Evolutionary conservation across 208 protist species (phyloP), one percentile per base, ranked within the genome.

Genomic region (Balamuthia mandrillaris): DNA sequence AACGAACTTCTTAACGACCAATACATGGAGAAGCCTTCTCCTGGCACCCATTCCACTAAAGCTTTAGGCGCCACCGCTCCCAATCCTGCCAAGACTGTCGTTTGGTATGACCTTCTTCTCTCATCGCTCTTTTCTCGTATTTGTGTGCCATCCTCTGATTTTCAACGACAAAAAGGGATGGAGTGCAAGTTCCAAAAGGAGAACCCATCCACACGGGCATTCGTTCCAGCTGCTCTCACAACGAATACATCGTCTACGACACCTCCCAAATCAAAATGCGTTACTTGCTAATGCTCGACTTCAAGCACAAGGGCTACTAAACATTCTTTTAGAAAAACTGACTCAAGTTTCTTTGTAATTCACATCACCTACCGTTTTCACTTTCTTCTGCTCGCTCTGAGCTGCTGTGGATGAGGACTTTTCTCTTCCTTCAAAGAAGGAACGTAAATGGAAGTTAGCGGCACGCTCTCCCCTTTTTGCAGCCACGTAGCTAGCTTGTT

Each of bases 211-310:
- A 66, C 60, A 66, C 60, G 29, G 60, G 60, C 60, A 66, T 66
- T 37, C 27, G 60, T 29, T 66, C 60, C 33, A 44, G 33, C 33
- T 66, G 60, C 31, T 66, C 60, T 24, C 60, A 66, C 60, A 66
- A 66, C 60, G 60, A 66, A 66, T 66, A 21, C 60, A 63, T 63
- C 54, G 54, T 63, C 29, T 63, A 63, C 54, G 54, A 63, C 54
- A 31, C 37, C 29, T 5, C 54, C n/a, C 54, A 63, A 31, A 31
- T 63, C 29, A 24, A 63, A 24, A 63, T 63, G 29, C 29, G 37
- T 24, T 63, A 63, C 54, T 31, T 63, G 29, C 54, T 63, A 24
- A 63, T 39, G 54, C 29, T 63, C 54, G 37, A 63, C 9, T 63
- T 63, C 54, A 63, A 63, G 29, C 54, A 63, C 54, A 63, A 63